Base-by-base conservation (phyloP, 1,284 basidiomycete genomes). In the Papiliotrema flavescens region DNA sequence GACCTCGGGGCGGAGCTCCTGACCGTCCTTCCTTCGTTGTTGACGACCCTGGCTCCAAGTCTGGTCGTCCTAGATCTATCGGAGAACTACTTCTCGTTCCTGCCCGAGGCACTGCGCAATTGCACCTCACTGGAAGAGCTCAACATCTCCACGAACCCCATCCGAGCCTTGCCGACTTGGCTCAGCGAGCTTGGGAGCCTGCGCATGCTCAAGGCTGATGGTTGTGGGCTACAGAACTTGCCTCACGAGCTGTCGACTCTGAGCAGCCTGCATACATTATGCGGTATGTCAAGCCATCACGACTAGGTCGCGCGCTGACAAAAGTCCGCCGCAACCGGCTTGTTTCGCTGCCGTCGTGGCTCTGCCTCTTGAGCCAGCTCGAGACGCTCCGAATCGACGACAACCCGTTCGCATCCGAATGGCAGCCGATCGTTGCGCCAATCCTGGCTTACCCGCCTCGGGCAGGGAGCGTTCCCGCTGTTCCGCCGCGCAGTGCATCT, bases 331-430 rank as follows among this genome's bases (percentile, higher is more conserved):
- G 86, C 66, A 98, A 98, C 77, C 87, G 87, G 69, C 80, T 98
- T 67, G 82, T 89, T 62, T 83, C 86, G n/a, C 81, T 98, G 28
- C 95, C 95, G 3, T 85, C 88, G 58, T 98, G 96, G 95, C 80
- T 98, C 42, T 90, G 89, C 71, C 83, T 89, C 34, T 81, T 98
- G 32, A 81, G 84, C 19, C 83, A 84, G 39, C 81, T 98, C 47
- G 90, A 95, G 73, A 87, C 86, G 4, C 80, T 98, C 2, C 86
- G 88, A 60, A 84, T 98, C 28, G 95, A 98, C 64, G 89, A 87
- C 32, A 98, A 98, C 73, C 88, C 90, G 8, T 96, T 98, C 76
- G 86, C 89, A 60, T 87, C 88, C 3, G 88, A 91, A 2, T 97
- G 94, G 92, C 84, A 85, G 67, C 85, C 87, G 32, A 81, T 98